These are phyloP conservation scores for Yueomyces sinensis DNA, from an alignment of 805 yeast species.

Conservation along the genomic window DNA sequence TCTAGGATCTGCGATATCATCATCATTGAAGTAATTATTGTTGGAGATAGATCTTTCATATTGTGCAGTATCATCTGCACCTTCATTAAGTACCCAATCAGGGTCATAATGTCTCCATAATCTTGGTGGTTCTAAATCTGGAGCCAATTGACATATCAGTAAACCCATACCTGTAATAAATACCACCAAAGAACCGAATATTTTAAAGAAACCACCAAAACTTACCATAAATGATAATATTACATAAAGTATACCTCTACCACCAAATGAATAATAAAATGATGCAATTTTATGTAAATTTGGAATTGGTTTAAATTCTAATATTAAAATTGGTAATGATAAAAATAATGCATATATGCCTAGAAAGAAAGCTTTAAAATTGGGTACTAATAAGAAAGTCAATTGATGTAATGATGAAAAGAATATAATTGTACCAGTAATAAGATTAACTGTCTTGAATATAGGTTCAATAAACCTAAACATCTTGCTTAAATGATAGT, in stretches of 20 bases:
- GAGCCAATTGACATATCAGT: constrained; percentile 52
- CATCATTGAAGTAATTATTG: no score
- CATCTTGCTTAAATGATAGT: no score
- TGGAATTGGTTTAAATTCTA: constrained; percentile 33
- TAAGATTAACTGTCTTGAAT: constrained; percentile 32
- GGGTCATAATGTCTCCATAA: not conserved
- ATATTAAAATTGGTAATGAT: constrained; percentile 37
- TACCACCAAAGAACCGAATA: constrained; percentile 45
- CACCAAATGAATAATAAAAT: constrained; percentile 47
- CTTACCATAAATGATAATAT: constrained; percentile 37
- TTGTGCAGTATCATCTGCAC: no score
- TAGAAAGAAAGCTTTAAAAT: constrained; percentile 32
- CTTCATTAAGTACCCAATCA: not conserved
- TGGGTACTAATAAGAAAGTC: not conserved
- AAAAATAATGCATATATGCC: constrained; percentile 43
- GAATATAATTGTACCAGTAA: constrained; percentile 30
- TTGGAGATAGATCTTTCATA: no score
- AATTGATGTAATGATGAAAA: not conserved
- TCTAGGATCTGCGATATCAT: no score
- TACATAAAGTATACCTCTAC: constrained; percentile 31
- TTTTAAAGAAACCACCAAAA: constrained; percentile 42
- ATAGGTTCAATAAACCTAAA: not conserved
- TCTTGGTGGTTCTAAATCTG: constrained; percentile 57
- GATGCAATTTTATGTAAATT: constrained; percentile 51
- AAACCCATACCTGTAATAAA: constrained; percentile 46